Evolutionary conservation across 129 eudicot species (phyloP).

Genomic region (Solidago caesia): DNA sequence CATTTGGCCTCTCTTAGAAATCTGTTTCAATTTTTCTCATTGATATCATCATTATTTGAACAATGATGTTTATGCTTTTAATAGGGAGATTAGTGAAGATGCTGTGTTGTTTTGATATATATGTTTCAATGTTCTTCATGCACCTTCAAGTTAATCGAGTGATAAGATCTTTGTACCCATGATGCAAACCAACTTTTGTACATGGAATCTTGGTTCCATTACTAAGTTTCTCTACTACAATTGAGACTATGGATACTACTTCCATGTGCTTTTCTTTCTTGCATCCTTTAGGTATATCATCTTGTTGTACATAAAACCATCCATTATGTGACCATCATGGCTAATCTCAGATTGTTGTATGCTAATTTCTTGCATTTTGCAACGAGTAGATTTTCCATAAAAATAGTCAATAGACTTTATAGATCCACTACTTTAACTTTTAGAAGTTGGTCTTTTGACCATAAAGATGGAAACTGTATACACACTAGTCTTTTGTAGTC

Average conservation of each 20-base stretch:
- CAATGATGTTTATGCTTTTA: neutral
- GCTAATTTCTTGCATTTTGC: neutral
- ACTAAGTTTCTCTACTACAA: neutral
- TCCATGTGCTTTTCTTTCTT: neutral
- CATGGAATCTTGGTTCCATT: neutral
- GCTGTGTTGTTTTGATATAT: neutral
- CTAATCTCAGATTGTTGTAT: neutral
- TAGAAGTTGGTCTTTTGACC: slow-evolving; percentile 5
- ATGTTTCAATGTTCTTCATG: slow-evolving; percentile 12
- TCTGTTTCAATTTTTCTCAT: neutral
- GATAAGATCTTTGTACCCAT: neutral
- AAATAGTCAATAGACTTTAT: neutral
- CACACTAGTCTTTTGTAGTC: neutral
- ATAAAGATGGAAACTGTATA: slow-evolving; percentile 13
- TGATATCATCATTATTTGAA: neutral
- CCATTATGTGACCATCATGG: too few relatives aligned
- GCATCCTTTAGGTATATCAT: neutral
- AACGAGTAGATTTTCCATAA: neutral
- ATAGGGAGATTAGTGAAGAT: neutral
- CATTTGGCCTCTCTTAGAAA: neutral
- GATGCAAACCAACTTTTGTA: slow-evolving; percentile 2
- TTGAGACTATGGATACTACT: neutral
- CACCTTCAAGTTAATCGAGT: neutral
- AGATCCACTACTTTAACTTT: slow-evolving; percentile 3
- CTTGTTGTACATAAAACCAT: neutral